Percentiles rank a stretch among this genome's conserved stretches.
These are phyloP conservation scores for Dinochytrium kinnereticum DNA, from an alignment of 371 early-diverging fungal genomes.

Conservation along the genomic window DNA sequence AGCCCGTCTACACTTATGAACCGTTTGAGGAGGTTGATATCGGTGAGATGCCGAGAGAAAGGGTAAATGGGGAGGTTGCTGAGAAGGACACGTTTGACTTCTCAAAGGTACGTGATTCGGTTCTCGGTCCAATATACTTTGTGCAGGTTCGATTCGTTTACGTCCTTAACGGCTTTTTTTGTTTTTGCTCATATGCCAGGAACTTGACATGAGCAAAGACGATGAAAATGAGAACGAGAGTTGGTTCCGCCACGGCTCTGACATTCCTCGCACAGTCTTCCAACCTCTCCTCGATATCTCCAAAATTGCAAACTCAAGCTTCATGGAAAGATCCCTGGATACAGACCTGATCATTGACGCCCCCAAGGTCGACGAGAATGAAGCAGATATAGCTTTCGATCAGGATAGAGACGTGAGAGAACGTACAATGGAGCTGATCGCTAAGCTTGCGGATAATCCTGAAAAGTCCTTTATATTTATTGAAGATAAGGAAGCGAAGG, in stretches of 20 bases:
- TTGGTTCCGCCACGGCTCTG: neutral
- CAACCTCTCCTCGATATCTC: slow-evolving; percentile 8
- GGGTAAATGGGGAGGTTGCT: neutral
- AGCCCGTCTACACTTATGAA: slow-evolving; percentile 28
- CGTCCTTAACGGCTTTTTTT: neutral
- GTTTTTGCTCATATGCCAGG: neutral
- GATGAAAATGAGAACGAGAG: neutral
- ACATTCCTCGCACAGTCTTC: neutral
- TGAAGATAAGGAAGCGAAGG: slow-evolving; percentile 8
- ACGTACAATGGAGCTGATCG: slow-evolving; percentile 32
- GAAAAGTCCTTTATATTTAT: slow-evolving; percentile 30
- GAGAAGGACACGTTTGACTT: slow-evolving; percentile 2
- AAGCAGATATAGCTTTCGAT: neutral
- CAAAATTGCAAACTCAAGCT: neutral
- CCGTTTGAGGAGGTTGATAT: neutral
- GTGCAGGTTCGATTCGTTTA: too few relatives aligned
- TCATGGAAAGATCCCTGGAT: neutral
- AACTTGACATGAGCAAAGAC: neutral
- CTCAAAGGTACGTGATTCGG: slow-evolving; percentile 3
- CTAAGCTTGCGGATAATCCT: slow-evolving; percentile 25
- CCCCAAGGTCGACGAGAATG: neutral
- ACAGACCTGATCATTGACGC: neutral
- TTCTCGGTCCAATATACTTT: too few relatives aligned
- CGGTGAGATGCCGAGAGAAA: neutral
- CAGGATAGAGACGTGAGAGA: slow-evolving; percentile 15